phyloP scores from a whole-genome alignment of 306 rosid genomes.

The Quercus robur region DNA sequence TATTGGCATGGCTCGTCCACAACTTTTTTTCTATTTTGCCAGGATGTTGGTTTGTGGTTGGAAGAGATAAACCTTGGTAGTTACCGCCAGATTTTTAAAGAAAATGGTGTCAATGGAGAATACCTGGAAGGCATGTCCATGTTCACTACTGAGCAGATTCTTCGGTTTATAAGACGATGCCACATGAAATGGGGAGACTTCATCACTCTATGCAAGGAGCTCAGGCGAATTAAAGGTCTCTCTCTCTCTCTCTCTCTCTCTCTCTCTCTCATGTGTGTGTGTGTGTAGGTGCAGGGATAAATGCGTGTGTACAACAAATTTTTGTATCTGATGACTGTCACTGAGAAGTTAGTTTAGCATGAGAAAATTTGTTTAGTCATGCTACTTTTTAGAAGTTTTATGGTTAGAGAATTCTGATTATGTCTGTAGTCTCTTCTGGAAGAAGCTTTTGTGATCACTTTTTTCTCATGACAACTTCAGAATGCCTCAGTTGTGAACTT shows the following conservation, averaged over 20 bases:
- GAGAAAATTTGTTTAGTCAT: neutral
- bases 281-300: neutral
- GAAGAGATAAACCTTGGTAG: conserved; percentile 92
- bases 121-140: conserved; percentile 98
- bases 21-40: conserved; percentile 24
- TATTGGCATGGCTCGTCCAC: neutral
- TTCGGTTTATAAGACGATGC: conserved; percentile 95
- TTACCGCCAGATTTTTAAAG: conserved; percentile 85
- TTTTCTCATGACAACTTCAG: neutral
- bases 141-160: conserved; percentile 99
- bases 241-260: neutral
- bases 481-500: neutral
- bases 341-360: neutral
- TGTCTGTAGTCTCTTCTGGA: neutral
- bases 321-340: neutral
- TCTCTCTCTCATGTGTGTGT: no score
- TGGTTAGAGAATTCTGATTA: neutral
- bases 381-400: neutral
- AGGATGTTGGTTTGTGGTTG: conserved; percentile 99
- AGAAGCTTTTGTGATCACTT: neutral
- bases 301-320: neutral
- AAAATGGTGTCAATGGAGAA: conserved; percentile 97
- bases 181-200: conserved; percentile 99
- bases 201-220: conserved; percentile 94
- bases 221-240: conserved; percentile 95